These are phyloP conservation scores for Saccharomycopsis sp. DNA, from an alignment of 805 yeast species.

Conservation along the genomic window DNA sequence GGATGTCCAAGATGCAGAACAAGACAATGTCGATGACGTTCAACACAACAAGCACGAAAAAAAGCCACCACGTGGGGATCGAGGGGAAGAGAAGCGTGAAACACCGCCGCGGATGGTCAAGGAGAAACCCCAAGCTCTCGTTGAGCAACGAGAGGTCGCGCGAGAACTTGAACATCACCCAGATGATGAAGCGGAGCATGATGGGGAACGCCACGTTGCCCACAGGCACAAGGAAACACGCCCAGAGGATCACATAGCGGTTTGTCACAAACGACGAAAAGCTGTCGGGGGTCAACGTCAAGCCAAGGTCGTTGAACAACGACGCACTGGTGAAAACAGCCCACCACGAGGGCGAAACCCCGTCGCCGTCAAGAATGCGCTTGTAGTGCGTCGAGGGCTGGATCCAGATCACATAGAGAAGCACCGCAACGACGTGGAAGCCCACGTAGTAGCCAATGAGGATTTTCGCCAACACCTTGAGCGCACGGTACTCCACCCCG, in stretches of 20 bases:
- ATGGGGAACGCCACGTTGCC: slow-evolving; percentile 97
- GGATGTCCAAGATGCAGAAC: slow-evolving; percentile 71
- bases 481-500: slow-evolving; percentile 93
- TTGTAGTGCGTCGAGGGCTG: slow-evolving; percentile 36
- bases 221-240: slow-evolving; percentile 67
- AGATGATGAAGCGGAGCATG: slow-evolving; percentile 69
- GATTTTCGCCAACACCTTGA: slow-evolving; percentile 65
- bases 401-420: slow-evolving; percentile 60
- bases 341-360: slow-evolving; percentile 86
- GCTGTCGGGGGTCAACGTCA: slow-evolving; percentile 75
- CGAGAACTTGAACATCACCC: slow-evolving; percentile 62
- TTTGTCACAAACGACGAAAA: slow-evolving; percentile 61
- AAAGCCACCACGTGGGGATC: slow-evolving; percentile 92
- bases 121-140: slow-evolving; percentile 77
- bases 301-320: slow-evolving; percentile 79
- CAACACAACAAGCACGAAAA: slow-evolving; percentile 62
- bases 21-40: slow-evolving; percentile 75
- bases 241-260: slow-evolving; percentile 55
- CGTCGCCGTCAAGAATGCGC: slow-evolving; percentile 41
- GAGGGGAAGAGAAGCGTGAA: slow-evolving; percentile 89
- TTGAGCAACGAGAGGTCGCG: slow-evolving; percentile 54
- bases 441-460: slow-evolving; percentile 67
- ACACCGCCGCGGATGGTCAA: slow-evolving; percentile 97
- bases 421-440: slow-evolving; percentile 51
- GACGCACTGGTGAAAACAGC: slow-evolving; percentile 78